A percentile compares a stretch with the other conserved stretches of the same genome.
Evolutionary conservation across 176 grass and related monocot species (phyloP).

Genomic region (Aegilops longissima): DNA sequence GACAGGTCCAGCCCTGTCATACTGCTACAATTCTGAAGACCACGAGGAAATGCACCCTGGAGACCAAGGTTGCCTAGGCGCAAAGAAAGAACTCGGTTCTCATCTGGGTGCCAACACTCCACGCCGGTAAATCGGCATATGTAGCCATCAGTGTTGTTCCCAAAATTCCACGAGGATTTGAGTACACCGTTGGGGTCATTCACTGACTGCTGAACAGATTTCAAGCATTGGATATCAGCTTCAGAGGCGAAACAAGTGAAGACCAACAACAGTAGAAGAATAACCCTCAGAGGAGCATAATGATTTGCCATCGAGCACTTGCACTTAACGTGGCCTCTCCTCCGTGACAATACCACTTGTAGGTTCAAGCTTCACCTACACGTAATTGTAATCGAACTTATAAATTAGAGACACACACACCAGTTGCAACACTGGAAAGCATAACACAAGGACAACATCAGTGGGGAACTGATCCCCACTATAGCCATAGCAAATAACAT

Average conservation of each 20-base stretch:
- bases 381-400: not conserved
- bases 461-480: conserved; percentile 30
- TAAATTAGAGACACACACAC: not conserved
- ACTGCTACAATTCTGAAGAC: conserved; percentile 65
- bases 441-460: not conserved
- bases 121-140: conserved; percentile 70
- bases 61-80: conserved; percentile 73
- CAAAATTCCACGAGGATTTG: conserved; percentile 55
- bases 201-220: conserved; percentile 29
- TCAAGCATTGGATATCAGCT: conserved; percentile 55
- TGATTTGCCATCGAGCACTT: conserved; percentile 33
- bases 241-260: conserved; percentile 36
- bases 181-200: conserved; percentile 46
- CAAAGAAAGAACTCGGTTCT: conserved; percentile 64
- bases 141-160: conserved; percentile 24
- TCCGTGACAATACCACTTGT: not conserved
- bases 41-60: conserved; percentile 57
- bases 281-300: conserved; percentile 18
- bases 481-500: not conserved
- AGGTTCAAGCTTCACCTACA: conserved; percentile 30
- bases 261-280: conserved; percentile 24
- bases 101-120: conserved; percentile 84
- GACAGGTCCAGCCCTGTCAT: conserved; percentile 81
- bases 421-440: not conserved
- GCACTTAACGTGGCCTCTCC: not conserved